These are phyloP conservation scores for Aspergillus fischeri DNA, from an alignment of 2,329 filamentous ascomycete genomes.

Conservation along the genomic window DNA sequence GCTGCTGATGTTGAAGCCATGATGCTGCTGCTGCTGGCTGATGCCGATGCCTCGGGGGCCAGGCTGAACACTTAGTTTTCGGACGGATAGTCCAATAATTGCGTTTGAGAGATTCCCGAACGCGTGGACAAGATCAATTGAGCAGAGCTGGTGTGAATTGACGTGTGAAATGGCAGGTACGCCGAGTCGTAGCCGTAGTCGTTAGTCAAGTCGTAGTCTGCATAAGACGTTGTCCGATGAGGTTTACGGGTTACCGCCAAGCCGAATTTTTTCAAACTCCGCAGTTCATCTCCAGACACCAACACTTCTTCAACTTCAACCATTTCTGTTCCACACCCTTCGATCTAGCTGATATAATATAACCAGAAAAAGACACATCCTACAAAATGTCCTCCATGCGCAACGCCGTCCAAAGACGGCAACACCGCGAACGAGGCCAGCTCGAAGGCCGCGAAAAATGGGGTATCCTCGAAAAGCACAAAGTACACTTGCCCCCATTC, in stretches of 20 bases:
- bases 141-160: background rate
- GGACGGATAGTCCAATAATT: no score
- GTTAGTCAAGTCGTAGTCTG: no score
- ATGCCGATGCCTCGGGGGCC: constrained; percentile 5
- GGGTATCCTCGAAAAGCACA: constrained; percentile 93
- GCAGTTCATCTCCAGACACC: background rate
- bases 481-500: constrained; percentile 47
- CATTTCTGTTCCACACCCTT: background rate
- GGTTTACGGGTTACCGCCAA: background rate
- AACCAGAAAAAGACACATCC: background rate
- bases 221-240: background rate
- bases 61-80: no score
- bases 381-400: constrained; percentile 54
- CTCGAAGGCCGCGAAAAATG: constrained; percentile 77
- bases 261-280: background rate
- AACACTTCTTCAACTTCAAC: background rate
- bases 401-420: constrained; percentile 69
- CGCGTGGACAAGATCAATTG: background rate
- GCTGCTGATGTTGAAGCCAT: constrained; percentile 14
- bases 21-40: constrained; percentile 4
- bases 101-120: background rate
- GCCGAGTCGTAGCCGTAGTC: no score
- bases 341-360: background rate
- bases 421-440: constrained; percentile 87
- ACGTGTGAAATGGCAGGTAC: background rate